phyloP scores from a whole-genome alignment of 495 filamentous ascomycete genomes.

The Podospora bellae-mahoneyi region DNA sequence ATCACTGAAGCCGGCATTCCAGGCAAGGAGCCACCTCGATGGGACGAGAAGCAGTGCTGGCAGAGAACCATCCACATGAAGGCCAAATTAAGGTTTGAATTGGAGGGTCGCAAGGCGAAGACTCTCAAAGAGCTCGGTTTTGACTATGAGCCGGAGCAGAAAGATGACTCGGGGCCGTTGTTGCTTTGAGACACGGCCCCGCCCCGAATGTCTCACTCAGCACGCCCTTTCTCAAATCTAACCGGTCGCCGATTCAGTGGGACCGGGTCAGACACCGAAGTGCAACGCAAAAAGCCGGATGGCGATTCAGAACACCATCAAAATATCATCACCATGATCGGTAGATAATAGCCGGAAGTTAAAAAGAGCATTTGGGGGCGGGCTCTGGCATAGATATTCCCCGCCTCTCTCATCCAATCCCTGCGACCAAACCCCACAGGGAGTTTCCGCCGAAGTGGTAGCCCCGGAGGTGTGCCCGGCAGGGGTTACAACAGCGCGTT shows the following conservation, averaged over 20 bases:
- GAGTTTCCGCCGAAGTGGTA: neutral
- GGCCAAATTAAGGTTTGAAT: conserved; percentile 47
- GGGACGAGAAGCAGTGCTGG: conserved; percentile 67
- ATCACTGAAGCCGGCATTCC: conserved; percentile 41
- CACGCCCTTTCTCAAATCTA: neutral
- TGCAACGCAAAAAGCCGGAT: neutral
- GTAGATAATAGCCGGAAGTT: neutral
- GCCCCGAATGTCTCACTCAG: conserved; percentile 3
- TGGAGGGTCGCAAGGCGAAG: conserved; percentile 39
- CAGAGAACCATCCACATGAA: conserved; percentile 40
- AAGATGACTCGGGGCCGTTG: neutral
- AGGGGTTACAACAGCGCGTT: neutral
- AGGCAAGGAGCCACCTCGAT: conserved; percentile 63
- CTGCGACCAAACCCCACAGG: neutral
- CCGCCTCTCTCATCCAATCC: neutral
- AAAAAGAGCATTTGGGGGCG: neutral
- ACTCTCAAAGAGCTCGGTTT: conserved; percentile 46
- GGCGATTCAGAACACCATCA: neutral
- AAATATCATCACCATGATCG: neutral
- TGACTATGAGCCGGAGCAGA: conserved; percentile 27
- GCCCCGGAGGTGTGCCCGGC: neutral
- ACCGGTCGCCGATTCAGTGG: neutral
- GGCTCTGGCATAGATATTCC: neutral
- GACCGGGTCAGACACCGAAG: neutral
- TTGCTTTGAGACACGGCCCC: neutral